Base-by-base conservation (phyloP, 768 basidiomycete species). In the Tephrocybe sp. region DNA sequence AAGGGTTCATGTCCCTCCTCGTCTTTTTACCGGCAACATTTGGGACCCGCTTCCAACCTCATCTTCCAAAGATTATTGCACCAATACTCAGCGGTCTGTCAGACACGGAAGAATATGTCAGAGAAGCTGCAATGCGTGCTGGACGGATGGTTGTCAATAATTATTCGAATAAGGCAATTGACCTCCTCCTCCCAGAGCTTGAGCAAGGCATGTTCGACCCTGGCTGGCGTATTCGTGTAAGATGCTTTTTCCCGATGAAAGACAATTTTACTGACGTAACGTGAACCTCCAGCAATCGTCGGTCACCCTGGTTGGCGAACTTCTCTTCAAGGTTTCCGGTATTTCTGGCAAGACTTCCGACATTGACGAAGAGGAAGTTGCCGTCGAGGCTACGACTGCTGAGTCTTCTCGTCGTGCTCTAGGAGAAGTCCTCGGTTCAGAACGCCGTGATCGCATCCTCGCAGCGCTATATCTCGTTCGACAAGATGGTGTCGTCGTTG, bases 71-170 rank as follows among this genome's bases (percentile, higher is more conserved):
- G 68, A 96, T 99, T 63, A 90, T 98, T 37, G 74, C 88, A 9
- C 96, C 96, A 0, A 96, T 99, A 57, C 77, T 98, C 28, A 83
- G 83, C 39, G 97, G 97, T 55, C 73, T 99, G 32, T 87, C 96
- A 0, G 96, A 98, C 62, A 75, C 84, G 6, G 95, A 97, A 59
- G 97, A 98, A 71, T 93, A 89, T 62, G 97, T 98, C 9, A 80
- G 96, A 21, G 95, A 98, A 56, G 95, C 96, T 10, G 94, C 96
- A 4, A 98, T 98, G 95, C 84, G 92, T 30, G 95, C 96, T n/a
- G 95, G 96, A 51, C 79, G 97, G 56, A 98, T 98, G 93, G 88
- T 98, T 58, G 90, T 99, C 57, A 87, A 85, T 52, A 97, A 95
- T 66, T 98, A 98, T 73, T 89, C 94, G 10, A 83, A 60, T 62